Evolutionary conservation across 2,329 filamentous ascomycete genomes (phyloP), one percentile per base, ranked within the genome.

Genomic region (Apiospora kogelbergensis): DNA sequence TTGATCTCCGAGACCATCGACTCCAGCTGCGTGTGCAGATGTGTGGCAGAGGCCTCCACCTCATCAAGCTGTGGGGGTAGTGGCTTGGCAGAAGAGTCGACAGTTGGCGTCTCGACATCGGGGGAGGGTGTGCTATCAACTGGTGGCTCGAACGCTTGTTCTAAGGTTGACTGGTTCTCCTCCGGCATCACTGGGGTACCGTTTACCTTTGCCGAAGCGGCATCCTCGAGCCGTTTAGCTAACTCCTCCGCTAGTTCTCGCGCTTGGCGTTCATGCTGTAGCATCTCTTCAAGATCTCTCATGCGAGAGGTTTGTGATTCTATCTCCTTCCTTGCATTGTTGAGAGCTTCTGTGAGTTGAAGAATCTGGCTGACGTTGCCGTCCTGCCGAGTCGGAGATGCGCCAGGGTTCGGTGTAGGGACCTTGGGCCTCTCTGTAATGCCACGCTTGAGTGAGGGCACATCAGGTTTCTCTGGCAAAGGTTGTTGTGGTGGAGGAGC

Each of bases 401-500:
- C 81, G 73, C 81, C 65, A 44, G 65, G 33, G 41, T 45, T 87
- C 22, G 82, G 81, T 6, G 83, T 80, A 41, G 82, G 80, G 0
- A 85, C 82, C 77, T 91, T 93, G 10, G 91, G 87, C 68, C 91
- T 89, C 72, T 97, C 94, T 0, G 92, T 95, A 33, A 93, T 90
- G 5, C 86, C 86, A 68, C 94, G 88, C 77, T 93, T 94, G 40
- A 97, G 80, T 0, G 93, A 89, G 0, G 90, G 88, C 0, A 86
- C 89, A 79, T 97, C 94, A 0, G 95, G 95, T 79, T 98, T 98
- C 78, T 98, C 95, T 0, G 95, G 95, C 6, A 98, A 84, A 17
- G 95, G 95, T 74, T 97, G 95, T 74, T 97, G 94, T 37, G 95
- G 95, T 33, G 95, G 95, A 9, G 95, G 95, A 26, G 95, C 95